Percentiles rank a stretch among this genome's conserved stretches.
These are phyloP conservation scores for Geum urbanum DNA, from an alignment of 306 rosid genomes.

Conservation along the genomic window DNA sequence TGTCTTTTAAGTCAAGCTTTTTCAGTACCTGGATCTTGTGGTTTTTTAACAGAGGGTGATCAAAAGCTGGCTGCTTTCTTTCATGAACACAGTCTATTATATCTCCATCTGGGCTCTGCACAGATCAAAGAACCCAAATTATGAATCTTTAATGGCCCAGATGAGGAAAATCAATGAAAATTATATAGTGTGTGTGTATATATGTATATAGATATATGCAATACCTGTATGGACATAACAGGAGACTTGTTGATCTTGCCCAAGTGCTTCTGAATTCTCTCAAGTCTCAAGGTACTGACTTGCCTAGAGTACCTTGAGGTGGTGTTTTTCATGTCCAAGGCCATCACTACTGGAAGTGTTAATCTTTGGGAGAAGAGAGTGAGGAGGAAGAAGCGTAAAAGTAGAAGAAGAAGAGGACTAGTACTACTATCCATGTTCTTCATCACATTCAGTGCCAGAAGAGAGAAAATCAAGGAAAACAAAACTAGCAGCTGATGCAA, in stretches of 20 bases:
- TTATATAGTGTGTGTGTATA: too few species aligned
- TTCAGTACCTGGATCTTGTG: conserved; percentile 48
- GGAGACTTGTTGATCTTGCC: conserved; percentile 78
- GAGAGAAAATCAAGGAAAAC: background rate
- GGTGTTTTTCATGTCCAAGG: conserved; percentile 51
- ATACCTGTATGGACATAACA: conserved; percentile 64
- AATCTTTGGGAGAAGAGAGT: conserved; percentile 28
- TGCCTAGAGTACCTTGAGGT: conserved; percentile 35
- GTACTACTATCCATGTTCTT: background rate
- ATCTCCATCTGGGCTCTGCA: conserved; percentile 69
- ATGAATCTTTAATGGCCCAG: background rate
- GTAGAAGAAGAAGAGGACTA: conserved; percentile 13
- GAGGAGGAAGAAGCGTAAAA: conserved; percentile 13
- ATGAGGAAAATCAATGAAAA: background rate
- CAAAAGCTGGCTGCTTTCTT: conserved; percentile 47
- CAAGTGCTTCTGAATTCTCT: conserved; percentile 76
- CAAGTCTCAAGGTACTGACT: conserved; percentile 62
- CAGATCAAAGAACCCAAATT: background rate
- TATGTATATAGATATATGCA: background rate
- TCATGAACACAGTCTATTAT: conserved; percentile 48
- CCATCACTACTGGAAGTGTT: conserved; percentile 6
- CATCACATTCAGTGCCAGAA: conserved; percentile 37
- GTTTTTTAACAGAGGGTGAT: conserved; percentile 47
- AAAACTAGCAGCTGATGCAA: background rate
- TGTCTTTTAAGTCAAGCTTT: background rate